phyloP scores from a whole-genome alignment of 2,329 filamentous ascomycete genomes.

The Ophiostoma sp. region DNA sequence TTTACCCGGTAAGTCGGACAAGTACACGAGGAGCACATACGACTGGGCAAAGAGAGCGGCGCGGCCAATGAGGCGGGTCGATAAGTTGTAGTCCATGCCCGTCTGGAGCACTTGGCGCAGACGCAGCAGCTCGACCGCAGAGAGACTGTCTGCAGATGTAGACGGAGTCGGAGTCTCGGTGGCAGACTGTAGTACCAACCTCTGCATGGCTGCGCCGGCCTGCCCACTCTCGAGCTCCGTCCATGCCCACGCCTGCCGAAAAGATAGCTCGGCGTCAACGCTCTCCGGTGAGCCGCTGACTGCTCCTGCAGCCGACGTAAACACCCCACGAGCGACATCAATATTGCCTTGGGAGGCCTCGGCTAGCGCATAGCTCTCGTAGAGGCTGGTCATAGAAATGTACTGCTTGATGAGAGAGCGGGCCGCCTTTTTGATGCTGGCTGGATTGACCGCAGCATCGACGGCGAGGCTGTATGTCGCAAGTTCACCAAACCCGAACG shows the following conservation, averaged over 20 bases:
- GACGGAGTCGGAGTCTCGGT: constrained; percentile 31
- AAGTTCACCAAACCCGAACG: constrained; percentile 46
- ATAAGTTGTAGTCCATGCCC: constrained; percentile 52
- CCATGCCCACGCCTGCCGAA: constrained; percentile 64
- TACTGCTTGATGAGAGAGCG: constrained; percentile 67
- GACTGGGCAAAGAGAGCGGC: constrained; percentile 57
- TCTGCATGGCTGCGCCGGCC: constrained; percentile 34
- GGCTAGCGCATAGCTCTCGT: constrained; percentile 72
- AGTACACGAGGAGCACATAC: constrained; percentile 61
- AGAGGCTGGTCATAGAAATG: constrained; percentile 60
- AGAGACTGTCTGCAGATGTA: constrained; percentile 23
- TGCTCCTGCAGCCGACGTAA: constrained; percentile 50
- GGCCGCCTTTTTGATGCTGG: constrained; percentile 60
- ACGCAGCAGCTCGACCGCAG: constrained; percentile 47
- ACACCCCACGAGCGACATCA: constrained; percentile 57
- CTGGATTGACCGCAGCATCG: constrained; percentile 51
- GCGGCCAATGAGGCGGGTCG: constrained; percentile 42
- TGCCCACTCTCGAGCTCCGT: constrained; percentile 49
- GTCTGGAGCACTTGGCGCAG: constrained; percentile 49
- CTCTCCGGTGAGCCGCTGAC: constrained; percentile 30
- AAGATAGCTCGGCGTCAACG: constrained; percentile 26
- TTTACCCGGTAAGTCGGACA: constrained; percentile 43
- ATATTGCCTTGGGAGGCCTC: constrained; percentile 56
- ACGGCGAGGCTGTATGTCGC: constrained; percentile 68
- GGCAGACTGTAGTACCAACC: constrained; percentile 38